Percentiles rank a stretch among this genome's conserved stretches.
Evolutionary conservation across 2,329 filamentous ascomycete species (phyloP).

Genomic region (Hypoxylon sp.): DNA sequence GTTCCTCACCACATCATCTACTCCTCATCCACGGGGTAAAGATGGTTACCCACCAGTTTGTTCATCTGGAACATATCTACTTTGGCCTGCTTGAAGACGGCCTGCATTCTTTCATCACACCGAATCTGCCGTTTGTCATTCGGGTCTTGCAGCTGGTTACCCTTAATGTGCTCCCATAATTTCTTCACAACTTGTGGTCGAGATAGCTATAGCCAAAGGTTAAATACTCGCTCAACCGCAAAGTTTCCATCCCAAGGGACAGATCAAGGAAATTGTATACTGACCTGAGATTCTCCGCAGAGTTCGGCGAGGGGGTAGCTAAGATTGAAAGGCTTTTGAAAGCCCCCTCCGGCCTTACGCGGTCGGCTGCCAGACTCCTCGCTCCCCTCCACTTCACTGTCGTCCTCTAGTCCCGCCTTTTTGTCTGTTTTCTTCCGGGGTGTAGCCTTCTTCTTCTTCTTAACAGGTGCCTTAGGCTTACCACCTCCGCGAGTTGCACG

Average conservation of each 20-base stretch:
- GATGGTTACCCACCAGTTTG: conserved; percentile 90
- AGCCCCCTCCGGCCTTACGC: conserved; percentile 90
- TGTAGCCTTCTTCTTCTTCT: conserved; percentile 77
- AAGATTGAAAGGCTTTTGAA: conserved; percentile 88
- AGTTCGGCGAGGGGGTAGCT: conserved; percentile 78
- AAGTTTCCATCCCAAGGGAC: neutral
- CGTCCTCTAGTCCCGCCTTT: conserved; percentile 82
- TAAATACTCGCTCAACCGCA: conserved; percentile 3
- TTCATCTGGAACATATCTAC: conserved; percentile 99
- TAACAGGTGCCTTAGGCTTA: conserved; percentile 62
- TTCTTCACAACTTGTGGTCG: conserved; percentile 96
- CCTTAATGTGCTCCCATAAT: conserved; percentile 96
- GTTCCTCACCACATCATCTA: conserved; percentile 41
- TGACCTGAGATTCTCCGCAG: conserved; percentile 77
- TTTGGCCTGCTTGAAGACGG: conserved; percentile 90
- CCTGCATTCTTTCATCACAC: conserved; percentile 92
- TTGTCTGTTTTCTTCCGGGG: conserved; percentile 81
- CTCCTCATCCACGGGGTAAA: conserved; percentile 86
- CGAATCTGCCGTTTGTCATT: conserved; percentile 91
- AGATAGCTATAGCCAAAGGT: conserved; percentile 75
- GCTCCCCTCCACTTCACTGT: conserved; percentile 80
- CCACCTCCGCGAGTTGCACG: conserved; percentile 83
- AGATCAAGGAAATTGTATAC: conserved; percentile 47
- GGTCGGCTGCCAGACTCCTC: conserved; percentile 72
- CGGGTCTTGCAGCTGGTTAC: conserved; percentile 89